Conservation (phyloP, 768 basidiomycete species). For the Lentinus brumalis region DNA sequence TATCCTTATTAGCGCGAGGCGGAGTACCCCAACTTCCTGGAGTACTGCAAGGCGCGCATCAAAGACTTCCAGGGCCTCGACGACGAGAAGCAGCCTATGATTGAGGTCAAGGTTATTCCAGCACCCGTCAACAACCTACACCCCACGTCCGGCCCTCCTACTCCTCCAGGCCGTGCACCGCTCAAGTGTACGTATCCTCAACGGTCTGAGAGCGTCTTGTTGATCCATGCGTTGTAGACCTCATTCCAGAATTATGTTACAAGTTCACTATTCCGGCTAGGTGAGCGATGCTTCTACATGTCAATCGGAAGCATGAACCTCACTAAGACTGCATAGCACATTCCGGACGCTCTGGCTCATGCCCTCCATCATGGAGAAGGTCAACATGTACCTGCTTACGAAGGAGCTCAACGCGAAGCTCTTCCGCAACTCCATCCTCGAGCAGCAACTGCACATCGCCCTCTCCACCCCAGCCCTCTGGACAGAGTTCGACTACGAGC, state of each 20-base stretch:
- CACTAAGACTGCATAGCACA: slow-evolving; percentile 43
- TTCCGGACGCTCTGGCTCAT: slow-evolving; percentile 69
- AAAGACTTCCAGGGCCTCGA: slow-evolving; percentile 64
- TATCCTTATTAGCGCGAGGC: slow-evolving; percentile 53
- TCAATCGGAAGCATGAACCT: slow-evolving; percentile 1
- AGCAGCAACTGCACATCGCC: slow-evolving; percentile 63
- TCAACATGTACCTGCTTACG: slow-evolving; percentile 75
- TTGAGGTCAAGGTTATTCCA: slow-evolving; percentile 64
- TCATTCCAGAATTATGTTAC: slow-evolving; percentile 82
- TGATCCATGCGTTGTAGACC: slow-evolving; percentile 45
- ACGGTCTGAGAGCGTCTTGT: not conserved
- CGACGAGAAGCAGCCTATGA: slow-evolving; percentile 67
- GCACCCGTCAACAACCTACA: slow-evolving; percentile 58
- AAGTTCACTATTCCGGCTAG: slow-evolving; percentile 74
- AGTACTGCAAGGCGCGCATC: slow-evolving; percentile 63
- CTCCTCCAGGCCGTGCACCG: slow-evolving; percentile 40
- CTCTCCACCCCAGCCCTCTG: slow-evolving; percentile 71
- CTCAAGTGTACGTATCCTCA: slow-evolving; percentile 59
- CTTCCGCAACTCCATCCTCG: slow-evolving; percentile 63
- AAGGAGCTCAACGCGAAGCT: slow-evolving; percentile 76
- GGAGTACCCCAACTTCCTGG: slow-evolving; percentile 59
- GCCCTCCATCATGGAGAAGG: slow-evolving; percentile 70
- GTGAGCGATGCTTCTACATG: slow-evolving; percentile 35
- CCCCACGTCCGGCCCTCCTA: slow-evolving; percentile 47
- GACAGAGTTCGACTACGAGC: slow-evolving; percentile 78